These are phyloP conservation scores for Xylaria polymorpha DNA, from an alignment of 2,329 filamentous ascomycete genomes.

Conservation along the genomic window DNA sequence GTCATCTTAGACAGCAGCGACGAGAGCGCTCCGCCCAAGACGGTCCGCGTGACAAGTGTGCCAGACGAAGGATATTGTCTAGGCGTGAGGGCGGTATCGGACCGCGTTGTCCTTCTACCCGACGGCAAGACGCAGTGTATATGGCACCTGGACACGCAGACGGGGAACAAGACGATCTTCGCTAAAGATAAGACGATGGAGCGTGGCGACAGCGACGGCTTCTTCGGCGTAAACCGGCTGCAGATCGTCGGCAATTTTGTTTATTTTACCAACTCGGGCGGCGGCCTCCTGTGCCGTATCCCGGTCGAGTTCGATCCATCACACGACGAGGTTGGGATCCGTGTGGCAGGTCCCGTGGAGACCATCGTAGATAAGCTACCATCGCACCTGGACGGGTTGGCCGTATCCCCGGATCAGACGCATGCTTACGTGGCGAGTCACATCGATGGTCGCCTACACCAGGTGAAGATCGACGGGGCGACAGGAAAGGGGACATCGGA, in stretches of 20 bases:
- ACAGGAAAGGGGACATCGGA: constrained; percentile 39
- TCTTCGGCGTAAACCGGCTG: constrained; percentile 48
- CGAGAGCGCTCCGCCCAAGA: constrained; percentile 45
- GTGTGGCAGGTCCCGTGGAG: constrained; percentile 42
- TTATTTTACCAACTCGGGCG: constrained; percentile 50
- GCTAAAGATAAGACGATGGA: constrained; percentile 46
- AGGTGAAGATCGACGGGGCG: constrained; percentile 42
- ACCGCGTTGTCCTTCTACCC: constrained; percentile 46
- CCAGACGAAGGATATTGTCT: constrained; percentile 42
- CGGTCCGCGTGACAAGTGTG: constrained; percentile 42
- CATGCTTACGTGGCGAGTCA: constrained; percentile 47
- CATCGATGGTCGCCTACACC: constrained; percentile 45
- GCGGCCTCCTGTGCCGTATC: constrained; percentile 46
- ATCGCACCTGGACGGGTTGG: constrained; percentile 47
- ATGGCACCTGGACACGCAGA: constrained; percentile 46
- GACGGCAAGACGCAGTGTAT: constrained; percentile 45
- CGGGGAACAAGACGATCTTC: constrained; percentile 41
- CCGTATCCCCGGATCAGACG: constrained; percentile 41
- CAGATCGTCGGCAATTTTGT: constrained; percentile 43
- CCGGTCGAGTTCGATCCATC: constrained; percentile 42
- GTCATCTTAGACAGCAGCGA: constrained; percentile 44
- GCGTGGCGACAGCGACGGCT: constrained; percentile 38
- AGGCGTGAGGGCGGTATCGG: constrained; percentile 42
- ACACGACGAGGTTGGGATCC: constrained; percentile 40
- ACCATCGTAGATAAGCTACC: constrained; percentile 43